Evolutionary conservation across 345 rosid genomes (phyloP).

Genomic region (Aethionema arabicum): DNA sequence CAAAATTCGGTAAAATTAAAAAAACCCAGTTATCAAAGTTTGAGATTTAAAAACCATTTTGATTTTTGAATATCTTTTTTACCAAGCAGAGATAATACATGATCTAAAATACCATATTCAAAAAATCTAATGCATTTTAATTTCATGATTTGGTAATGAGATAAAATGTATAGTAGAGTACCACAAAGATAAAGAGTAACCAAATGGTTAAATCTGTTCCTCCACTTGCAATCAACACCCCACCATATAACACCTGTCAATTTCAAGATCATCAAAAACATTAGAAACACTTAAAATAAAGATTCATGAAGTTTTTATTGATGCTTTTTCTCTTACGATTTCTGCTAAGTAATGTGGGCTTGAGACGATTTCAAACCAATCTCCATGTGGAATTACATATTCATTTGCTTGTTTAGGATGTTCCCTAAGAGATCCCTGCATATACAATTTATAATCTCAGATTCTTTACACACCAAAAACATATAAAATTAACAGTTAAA

Average conservation of each 20-base stretch:
- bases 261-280: constrained; percentile 5
- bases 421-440: constrained; percentile 59
- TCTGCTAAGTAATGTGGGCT: constrained; percentile 79
- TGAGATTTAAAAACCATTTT: too few species aligned
- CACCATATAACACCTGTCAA: constrained; percentile 62
- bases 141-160: background rate
- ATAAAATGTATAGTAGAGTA: constrained; percentile 14
- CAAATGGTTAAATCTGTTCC: constrained; percentile 63
- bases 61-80: too few species aligned
- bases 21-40: too few species aligned
- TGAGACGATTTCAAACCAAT: constrained; percentile 84
- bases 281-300: background rate
- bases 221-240: constrained; percentile 73
- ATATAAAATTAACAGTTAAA: background rate
- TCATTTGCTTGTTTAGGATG: constrained; percentile 35
- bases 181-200: constrained; percentile 69
- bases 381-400: constrained; percentile 62
- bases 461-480: constrained; percentile 15
- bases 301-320: background rate
- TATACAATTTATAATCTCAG: background rate
- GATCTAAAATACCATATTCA: constrained; percentile 22
- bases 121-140: background rate
- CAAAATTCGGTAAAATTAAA: too few species aligned
- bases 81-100: too few species aligned
- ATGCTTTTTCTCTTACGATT: constrained; percentile 45